phyloP scores from a whole-genome alignment of 495 filamentous ascomycete species.

The Aspergillus wentii region DNA sequence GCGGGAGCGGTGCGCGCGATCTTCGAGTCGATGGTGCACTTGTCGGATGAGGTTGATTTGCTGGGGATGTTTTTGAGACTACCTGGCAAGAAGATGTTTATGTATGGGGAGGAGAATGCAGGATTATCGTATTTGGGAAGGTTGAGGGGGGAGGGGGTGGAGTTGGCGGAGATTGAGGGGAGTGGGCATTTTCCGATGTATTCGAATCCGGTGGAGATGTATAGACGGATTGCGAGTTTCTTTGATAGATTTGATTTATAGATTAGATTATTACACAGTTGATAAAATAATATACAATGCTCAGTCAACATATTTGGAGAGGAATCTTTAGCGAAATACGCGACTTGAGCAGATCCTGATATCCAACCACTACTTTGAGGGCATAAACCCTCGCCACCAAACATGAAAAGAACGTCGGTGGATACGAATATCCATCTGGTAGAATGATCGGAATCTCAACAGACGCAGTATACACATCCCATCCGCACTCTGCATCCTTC shows the following conservation, averaged over 20 bases:
- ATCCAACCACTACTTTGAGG: background rate
- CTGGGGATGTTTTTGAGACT: conserved; percentile 17
- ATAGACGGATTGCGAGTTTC: conserved; percentile 15
- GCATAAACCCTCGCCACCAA: background rate
- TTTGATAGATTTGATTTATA: too few relatives aligned
- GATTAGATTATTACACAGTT: too few relatives aligned
- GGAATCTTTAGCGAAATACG: background rate
- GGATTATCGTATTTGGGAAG: conserved; percentile 17
- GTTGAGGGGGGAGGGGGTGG: conserved; percentile 17
- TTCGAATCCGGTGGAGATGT: conserved; percentile 27
- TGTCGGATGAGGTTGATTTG: conserved; percentile 18
- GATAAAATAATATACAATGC: too few relatives aligned
- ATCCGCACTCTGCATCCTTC: background rate
- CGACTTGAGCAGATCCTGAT: background rate
- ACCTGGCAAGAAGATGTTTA: conserved; percentile 20
- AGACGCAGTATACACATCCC: background rate
- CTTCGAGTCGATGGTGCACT: conserved; percentile 23
- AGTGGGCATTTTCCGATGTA: conserved; percentile 32
- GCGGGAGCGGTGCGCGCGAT: conserved; percentile 16
- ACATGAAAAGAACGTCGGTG: background rate
- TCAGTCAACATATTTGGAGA: background rate
- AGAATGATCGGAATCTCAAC: background rate
- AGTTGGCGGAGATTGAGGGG: conserved; percentile 19
- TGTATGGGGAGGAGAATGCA: conserved; percentile 21
- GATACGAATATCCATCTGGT: background rate